Percentiles rank a stretch among this genome's conserved stretches.
Evolutionary conservation across 1,284 basidiomycete species (phyloP).

Genomic region (Pseudozyma tsukubaensis): DNA sequence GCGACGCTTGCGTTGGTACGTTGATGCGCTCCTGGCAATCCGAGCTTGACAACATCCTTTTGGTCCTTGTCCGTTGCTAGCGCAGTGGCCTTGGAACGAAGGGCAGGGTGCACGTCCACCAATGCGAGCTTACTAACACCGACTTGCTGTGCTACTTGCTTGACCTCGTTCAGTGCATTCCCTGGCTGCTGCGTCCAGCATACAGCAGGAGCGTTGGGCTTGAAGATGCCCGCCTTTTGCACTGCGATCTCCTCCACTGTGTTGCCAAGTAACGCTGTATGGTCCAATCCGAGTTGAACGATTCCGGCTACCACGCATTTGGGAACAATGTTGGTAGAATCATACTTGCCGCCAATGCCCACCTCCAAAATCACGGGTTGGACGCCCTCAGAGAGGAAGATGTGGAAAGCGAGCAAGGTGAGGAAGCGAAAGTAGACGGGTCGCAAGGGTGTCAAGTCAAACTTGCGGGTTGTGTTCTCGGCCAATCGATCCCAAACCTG

Average conservation of each 20-base stretch:
- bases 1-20: slow-evolving; percentile 89
- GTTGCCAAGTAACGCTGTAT: slow-evolving; percentile 88
- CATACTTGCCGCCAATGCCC: slow-evolving; percentile 92
- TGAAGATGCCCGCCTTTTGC: slow-evolving; percentile 98
- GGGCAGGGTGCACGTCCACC: slow-evolving; percentile 40
- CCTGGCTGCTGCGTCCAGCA: slow-evolving; percentile 84
- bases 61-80: slow-evolving; percentile 12
- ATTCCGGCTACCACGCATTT: slow-evolving; percentile 89
- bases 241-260: slow-evolving; percentile 89
- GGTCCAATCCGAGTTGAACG: slow-evolving; percentile 91
- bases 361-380: slow-evolving; percentile 95
- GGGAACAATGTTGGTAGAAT: slow-evolving; percentile 96
- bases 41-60: slow-evolving; percentile 70
- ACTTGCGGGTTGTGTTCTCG: slow-evolving; percentile 71
- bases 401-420: slow-evolving; percentile 91
- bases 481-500: slow-evolving; percentile 93
- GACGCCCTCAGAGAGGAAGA: slow-evolving; percentile 82
- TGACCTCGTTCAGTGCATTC: slow-evolving; percentile 78
- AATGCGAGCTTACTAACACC: slow-evolving; percentile 41
- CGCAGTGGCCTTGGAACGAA: slow-evolving; percentile 17
- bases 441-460: slow-evolving; percentile 74
- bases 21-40: slow-evolving; percentile 90
- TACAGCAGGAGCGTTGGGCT: slow-evolving; percentile 86
- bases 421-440: slow-evolving; percentile 95
- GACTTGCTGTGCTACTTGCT: slow-evolving; percentile 77